Evolutionary conservation across 2,329 filamentous ascomycete genomes (phyloP), one percentile per base, ranked within the genome.

Genomic region (Fusarium citri): DNA sequence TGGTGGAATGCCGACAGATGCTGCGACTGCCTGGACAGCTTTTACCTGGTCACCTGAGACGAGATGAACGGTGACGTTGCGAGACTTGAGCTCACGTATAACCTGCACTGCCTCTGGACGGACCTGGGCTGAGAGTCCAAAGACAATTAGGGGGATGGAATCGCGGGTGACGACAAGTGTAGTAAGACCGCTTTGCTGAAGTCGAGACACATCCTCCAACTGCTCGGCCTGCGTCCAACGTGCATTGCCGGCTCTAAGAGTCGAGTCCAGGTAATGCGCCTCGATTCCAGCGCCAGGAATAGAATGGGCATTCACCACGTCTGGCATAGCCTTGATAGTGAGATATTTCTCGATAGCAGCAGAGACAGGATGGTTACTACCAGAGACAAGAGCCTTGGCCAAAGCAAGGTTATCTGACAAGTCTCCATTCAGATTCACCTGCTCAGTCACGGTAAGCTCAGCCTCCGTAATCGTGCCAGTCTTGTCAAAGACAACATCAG

Each of bases 401-500:
- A 64, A 23, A 3, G 58, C 34, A 4, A 64, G 42, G 7, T 64
- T 63, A 0, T 48, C 18, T 8, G 20, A 8, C 9, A 56, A 9
- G 0, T 48, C 20, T 1, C 58, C 60, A 1, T 10, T 16, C 0
- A 64, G 3, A 10, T 25, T 64, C 0, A 64, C 20, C 25, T 49
- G 51, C 6, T 64, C 45, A 14, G 31, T 50, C 0, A 64, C 61
- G 1, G 45, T 71, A 6, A 81, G 75, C 5, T 82, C 79, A 0
- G 83, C 86, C 28, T 82, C 78, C 0, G 88, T 91, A 15, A 91
- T 78, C 0, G 89, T 91, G 0, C 89, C 89, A 0, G 89, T 91
- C 78, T 91, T 92, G 80, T 91, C 89, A 65, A 92, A 89, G 1
- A 92, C 82, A 5, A 91, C 82, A 70, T 90, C 85, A 0, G 85